Conservation (phyloP, 306 rosid species). For the Dalbergia cochinchinensis region DNA sequence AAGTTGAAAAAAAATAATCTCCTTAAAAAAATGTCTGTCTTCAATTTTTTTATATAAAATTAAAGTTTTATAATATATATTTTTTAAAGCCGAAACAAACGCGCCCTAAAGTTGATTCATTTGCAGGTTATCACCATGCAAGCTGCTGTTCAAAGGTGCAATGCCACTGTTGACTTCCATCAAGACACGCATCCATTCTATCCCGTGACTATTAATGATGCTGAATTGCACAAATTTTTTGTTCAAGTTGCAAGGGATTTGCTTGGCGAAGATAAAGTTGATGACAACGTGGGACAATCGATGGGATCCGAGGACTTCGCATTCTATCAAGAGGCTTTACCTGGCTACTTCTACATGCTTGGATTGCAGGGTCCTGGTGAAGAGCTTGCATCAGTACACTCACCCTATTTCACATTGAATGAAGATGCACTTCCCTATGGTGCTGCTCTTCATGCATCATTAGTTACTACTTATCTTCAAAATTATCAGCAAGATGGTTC, state of each 20-base stretch:
- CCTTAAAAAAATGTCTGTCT: too few species aligned
- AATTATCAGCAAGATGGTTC: too few species aligned
- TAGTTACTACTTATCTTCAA: constrained; percentile 67
- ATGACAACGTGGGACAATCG: constrained; percentile 47
- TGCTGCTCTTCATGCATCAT: constrained; percentile 91
- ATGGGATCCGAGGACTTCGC: constrained; percentile 87
- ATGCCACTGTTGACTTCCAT: constrained; percentile 67
- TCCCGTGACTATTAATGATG: constrained; percentile 67
- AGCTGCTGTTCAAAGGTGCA: constrained; percentile 83
- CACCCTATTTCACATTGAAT: constrained; percentile 67
- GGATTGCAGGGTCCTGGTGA: constrained; percentile 66
- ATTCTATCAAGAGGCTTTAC: constrained; percentile 82
- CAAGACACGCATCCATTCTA: constrained; percentile 41
- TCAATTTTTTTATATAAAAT: too few species aligned
- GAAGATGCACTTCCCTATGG: constrained; percentile 83
- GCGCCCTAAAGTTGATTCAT: constrained; percentile 19
- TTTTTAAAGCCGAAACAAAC: too few species aligned
- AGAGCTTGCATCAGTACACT: constrained; percentile 52
- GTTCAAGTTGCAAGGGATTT: constrained; percentile 55
- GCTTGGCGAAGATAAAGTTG: constrained; percentile 62
- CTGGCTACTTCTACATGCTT: constrained; percentile 70
- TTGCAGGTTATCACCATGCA: constrained; percentile 71
- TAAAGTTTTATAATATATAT: too few species aligned
- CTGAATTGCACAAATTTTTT: constrained; percentile 62
- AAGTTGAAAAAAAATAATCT: too few species aligned